Conservation (phyloP, 345 rosid species). For the Lenwebbia sp. region DNA sequence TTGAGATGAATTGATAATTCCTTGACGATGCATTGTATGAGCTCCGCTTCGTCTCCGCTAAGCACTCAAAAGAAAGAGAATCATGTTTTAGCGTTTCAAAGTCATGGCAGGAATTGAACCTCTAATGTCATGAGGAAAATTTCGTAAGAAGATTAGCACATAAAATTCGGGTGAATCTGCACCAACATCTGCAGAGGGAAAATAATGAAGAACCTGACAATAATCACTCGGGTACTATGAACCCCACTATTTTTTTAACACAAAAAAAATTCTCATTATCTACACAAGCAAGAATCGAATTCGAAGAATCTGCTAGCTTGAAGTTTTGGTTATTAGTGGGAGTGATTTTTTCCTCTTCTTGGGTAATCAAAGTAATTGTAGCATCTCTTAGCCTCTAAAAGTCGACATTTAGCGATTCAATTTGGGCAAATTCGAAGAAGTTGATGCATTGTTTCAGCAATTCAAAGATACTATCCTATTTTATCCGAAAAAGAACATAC, state of each 20-base stretch:
- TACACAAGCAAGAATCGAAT: too few relatives aligned
- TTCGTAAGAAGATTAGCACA: neutral
- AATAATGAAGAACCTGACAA: neutral
- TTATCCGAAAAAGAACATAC: too few relatives aligned
- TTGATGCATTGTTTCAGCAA: too few relatives aligned
- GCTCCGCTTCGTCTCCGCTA: neutral
- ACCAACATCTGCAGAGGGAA: fast-evolving
- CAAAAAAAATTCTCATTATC: too few relatives aligned
- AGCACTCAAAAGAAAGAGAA: neutral
- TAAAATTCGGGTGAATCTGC: neutral
- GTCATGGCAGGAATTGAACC: neutral
- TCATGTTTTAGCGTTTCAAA: neutral
- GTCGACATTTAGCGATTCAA: too few relatives aligned
- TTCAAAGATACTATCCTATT: too few relatives aligned
- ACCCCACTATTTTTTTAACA: neutral
- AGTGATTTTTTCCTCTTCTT: too few relatives aligned
- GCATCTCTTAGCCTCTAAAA: too few relatives aligned
- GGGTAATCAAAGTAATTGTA: too few relatives aligned
- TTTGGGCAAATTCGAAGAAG: too few relatives aligned
- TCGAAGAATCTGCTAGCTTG: too few relatives aligned
- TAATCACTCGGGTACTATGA: fast-evolving
- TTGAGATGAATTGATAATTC: neutral
- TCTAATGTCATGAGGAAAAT: neutral
- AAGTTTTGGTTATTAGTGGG: too few relatives aligned
- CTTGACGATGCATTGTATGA: neutral